Evolutionary conservation across 805 yeast species (phyloP).

Genomic region (Candida michaelii): DNA sequence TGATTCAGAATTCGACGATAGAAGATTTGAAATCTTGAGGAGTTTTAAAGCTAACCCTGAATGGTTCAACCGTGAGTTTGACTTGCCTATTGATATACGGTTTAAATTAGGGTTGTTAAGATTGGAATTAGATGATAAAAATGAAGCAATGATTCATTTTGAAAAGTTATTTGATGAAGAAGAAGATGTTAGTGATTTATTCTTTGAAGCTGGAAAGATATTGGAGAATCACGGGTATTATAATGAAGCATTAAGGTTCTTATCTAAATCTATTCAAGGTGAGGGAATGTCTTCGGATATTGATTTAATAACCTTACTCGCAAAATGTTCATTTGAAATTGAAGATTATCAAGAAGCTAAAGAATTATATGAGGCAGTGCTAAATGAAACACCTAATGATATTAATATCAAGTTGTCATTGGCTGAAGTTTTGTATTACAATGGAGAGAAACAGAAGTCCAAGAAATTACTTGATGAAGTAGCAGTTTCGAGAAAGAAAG

Average conservation of each 20-base stretch:
- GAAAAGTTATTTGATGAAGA: slow-evolving; percentile 55
- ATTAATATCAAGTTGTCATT: slow-evolving; percentile 73
- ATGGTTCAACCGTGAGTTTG: slow-evolving; percentile 23
- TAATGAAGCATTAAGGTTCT: slow-evolving; percentile 73
- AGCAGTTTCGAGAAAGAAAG: slow-evolving; percentile 3
- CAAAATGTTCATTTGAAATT: slow-evolving; percentile 72
- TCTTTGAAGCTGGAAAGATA: slow-evolving; percentile 71
- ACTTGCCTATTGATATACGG: slow-evolving; percentile 84
- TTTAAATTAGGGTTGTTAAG: slow-evolving; percentile 77
- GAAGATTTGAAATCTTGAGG: slow-evolving; percentile 46
- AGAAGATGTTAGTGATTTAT: slow-evolving; percentile 71
- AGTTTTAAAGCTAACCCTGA: slow-evolving; percentile 21
- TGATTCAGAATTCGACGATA: slow-evolving; percentile 82
- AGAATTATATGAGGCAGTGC: slow-evolving; percentile 52
- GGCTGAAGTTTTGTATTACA: slow-evolving; percentile 76
- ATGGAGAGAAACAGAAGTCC: slow-evolving; percentile 61
- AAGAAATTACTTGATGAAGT: slow-evolving; percentile 55
- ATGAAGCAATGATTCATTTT: slow-evolving; percentile 76
- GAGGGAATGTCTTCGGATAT: slow-evolving; percentile 17
- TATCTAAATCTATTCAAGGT: slow-evolving; percentile 50
- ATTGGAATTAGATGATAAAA: slow-evolving; percentile 57
- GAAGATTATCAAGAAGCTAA: slow-evolving; percentile 69
- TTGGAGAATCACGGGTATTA: slow-evolving; percentile 67
- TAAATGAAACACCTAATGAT: slow-evolving; percentile 59
- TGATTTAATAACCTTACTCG: slow-evolving; percentile 61